These are phyloP conservation scores for Daldinia eschscholtzii DNA, from an alignment of 2,329 filamentous ascomycete species.

Conservation along the genomic window DNA sequence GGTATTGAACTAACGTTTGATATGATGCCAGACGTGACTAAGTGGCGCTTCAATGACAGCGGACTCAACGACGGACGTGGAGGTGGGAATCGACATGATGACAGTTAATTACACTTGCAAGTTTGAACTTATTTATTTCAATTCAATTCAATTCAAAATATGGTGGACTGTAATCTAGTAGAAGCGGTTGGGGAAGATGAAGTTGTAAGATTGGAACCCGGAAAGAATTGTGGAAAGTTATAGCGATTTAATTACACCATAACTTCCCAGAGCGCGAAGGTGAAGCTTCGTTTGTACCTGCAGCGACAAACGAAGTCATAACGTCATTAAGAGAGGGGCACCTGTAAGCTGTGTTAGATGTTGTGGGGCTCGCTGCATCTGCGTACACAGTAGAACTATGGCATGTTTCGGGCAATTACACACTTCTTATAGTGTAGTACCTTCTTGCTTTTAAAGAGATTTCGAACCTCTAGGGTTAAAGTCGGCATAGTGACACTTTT, in stretches of 20 bases:
- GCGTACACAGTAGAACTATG: too few species aligned
- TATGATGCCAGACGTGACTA: conserved; percentile 77
- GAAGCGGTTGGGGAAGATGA: conserved; percentile 1
- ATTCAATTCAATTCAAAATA: neutral
- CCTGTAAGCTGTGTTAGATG: neutral
- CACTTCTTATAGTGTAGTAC: too few species aligned
- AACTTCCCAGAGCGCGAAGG: neutral
- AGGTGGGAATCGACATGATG: conserved; percentile 70
- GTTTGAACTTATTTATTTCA: neutral
- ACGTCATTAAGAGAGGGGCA: conserved; percentile 40
- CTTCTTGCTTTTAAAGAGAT: neutral
- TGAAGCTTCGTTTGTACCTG: conserved; percentile 38
- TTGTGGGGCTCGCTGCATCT: conserved; percentile 1
- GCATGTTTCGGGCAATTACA: neutral
- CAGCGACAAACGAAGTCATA: conserved; percentile 44
- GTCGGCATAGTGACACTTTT: too few species aligned
- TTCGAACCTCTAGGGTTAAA: too few species aligned
- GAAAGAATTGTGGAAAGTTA: neutral
- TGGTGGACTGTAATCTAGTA: neutral
- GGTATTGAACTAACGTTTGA: conserved; percentile 65
- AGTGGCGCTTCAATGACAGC: conserved; percentile 77
- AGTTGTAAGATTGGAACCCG: neutral
- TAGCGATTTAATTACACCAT: neutral
- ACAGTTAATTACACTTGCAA: conserved; percentile 31
- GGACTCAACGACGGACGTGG: conserved; percentile 74